phyloP scores from a whole-genome alignment of 805 yeast species.

The Wickerhamomyces alni region DNA sequence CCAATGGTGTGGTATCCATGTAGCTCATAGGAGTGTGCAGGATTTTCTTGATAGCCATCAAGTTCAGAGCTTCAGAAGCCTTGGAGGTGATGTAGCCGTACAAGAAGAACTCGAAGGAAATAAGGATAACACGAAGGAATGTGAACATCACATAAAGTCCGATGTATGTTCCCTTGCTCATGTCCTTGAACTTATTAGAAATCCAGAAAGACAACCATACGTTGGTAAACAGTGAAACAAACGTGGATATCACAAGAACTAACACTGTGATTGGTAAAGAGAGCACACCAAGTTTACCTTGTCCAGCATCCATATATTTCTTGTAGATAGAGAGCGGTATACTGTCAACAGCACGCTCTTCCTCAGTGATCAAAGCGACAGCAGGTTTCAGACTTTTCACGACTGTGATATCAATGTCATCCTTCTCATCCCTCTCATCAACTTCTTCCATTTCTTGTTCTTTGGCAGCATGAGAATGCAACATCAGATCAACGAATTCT shows the following conservation, averaged over 20 bases:
- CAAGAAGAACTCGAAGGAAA: conserved; percentile 30
- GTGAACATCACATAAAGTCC: conserved; percentile 57
- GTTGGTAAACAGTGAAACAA: conserved; percentile 53
- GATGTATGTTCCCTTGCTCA: conserved; percentile 50
- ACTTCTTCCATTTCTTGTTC: background rate
- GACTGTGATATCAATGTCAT: no score
- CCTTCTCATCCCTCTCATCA: background rate
- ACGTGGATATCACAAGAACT: conserved; percentile 30
- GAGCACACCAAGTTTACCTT: conserved; percentile 32
- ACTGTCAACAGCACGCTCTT: conserved; percentile 32
- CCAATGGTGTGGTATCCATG: conserved; percentile 79
- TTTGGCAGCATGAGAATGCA: conserved; percentile 29
- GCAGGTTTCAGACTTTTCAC: no score
- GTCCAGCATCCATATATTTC: conserved; percentile 30
- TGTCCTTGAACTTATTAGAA: conserved; percentile 39
- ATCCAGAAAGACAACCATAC: conserved; percentile 81
- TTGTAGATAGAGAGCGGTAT: conserved; percentile 29
- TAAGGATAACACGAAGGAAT: conserved; percentile 37
- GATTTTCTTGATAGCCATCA: conserved; percentile 46
- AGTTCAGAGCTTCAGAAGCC: conserved; percentile 24
- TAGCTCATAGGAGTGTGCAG: conserved; percentile 73
- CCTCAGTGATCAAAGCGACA: conserved; percentile 16
- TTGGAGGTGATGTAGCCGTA: conserved; percentile 7
- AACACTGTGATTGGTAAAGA: conserved; percentile 19
- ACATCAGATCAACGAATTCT: conserved; percentile 45